Conservation (phyloP, 345 rosid genomes). For the Eucalyptus decipiens region DNA sequence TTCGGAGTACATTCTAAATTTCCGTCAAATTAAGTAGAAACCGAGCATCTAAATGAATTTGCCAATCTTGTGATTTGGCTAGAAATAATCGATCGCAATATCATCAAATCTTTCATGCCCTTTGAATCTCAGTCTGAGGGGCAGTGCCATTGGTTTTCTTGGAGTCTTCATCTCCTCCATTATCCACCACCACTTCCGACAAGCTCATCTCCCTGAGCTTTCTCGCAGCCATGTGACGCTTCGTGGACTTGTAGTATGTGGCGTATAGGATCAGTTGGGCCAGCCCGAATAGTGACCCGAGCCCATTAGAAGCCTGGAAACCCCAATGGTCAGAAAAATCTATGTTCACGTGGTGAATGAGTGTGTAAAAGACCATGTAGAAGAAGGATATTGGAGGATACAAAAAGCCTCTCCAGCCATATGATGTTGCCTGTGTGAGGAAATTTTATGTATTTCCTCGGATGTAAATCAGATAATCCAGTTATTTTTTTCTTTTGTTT, state of each 20-base stretch:
- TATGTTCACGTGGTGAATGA: background rate
- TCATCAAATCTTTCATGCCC: background rate
- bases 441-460: background rate
- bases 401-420: background rate
- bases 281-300: constrained; percentile 40
- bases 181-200: constrained; percentile 11
- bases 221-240: constrained; percentile 34
- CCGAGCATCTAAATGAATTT: background rate
- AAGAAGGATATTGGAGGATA: background rate
- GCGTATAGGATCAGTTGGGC: constrained; percentile 60
- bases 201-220: constrained; percentile 12
- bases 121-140: background rate
- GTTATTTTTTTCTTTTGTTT: background rate
- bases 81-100: background rate
- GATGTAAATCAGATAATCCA: background rate
- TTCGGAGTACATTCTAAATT: background rate
- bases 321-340: background rate
- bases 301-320: constrained; percentile 61
- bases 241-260: constrained; percentile 46
- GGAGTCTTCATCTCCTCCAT: background rate
- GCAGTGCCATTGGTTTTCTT: background rate
- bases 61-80: background rate
- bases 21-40: background rate
- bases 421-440: too few relatives aligned
- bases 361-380: background rate